These are phyloP conservation scores for Naganishia albida DNA, from an alignment of 1,284 basidiomycete genomes.

Conservation along the genomic window DNA sequence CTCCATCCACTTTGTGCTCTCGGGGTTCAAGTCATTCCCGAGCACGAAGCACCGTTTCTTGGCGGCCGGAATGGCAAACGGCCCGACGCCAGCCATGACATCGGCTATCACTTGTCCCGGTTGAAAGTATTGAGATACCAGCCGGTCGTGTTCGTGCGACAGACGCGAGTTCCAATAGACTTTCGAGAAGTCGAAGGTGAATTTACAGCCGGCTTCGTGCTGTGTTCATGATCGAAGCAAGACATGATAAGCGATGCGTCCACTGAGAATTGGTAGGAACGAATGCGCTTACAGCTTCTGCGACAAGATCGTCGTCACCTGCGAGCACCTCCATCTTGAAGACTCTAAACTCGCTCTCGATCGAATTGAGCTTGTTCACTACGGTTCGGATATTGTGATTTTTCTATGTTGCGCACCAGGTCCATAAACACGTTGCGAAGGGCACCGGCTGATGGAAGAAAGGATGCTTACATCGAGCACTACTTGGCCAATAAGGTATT, in stretches of 20 bases:
- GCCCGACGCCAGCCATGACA: slow-evolving; percentile 96
- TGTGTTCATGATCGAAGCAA: slow-evolving; percentile 45
- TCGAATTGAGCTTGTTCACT: slow-evolving; percentile 91
- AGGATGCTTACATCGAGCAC: slow-evolving; percentile 73
- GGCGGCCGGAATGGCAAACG: slow-evolving; percentile 90
- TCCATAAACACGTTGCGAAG: not conserved
- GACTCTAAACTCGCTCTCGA: slow-evolving; percentile 84
- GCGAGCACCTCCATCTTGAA: slow-evolving; percentile 98
- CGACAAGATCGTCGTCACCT: slow-evolving; percentile 79
- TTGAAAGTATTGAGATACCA: slow-evolving; percentile 68
- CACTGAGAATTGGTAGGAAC: not conserved
- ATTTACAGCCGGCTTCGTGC: slow-evolving; percentile 80
- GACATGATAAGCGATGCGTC: slow-evolving; percentile 29
- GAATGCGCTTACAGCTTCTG: slow-evolving; percentile 69
- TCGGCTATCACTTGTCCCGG: slow-evolving; percentile 78
- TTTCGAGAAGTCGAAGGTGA: slow-evolving; percentile 89
- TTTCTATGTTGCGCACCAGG: slow-evolving; percentile 63
- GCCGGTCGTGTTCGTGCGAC: slow-evolving; percentile 83
- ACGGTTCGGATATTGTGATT: slow-evolving; percentile 78
- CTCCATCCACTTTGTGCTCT: slow-evolving; percentile 74
- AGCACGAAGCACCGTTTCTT: slow-evolving; percentile 85
- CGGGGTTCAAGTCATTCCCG: slow-evolving; percentile 93
- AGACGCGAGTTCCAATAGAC: slow-evolving; percentile 99
- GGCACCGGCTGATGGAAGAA: not conserved
- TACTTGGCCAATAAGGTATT: slow-evolving; percentile 84